Conservation (phyloP, 1,284 basidiomycete species). For the Amylostereum areolatum region DNA sequence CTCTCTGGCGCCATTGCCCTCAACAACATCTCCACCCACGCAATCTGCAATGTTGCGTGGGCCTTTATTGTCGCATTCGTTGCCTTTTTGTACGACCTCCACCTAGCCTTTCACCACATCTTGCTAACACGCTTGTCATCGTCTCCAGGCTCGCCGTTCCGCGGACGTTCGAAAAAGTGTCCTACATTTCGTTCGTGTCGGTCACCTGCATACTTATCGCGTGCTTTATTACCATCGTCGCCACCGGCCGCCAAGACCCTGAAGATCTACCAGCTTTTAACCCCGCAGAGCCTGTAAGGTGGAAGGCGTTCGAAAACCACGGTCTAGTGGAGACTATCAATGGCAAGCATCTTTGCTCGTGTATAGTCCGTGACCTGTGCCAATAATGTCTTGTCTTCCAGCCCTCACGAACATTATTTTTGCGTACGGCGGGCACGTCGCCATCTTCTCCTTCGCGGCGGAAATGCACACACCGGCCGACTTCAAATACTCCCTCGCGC, state of each 20-base stretch:
- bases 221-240: constrained; percentile 7
- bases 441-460: constrained; percentile 8
- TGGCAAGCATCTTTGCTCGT: neutral
- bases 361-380: neutral
- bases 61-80: neutral
- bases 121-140: neutral
- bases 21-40: neutral
- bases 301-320: constrained; percentile 8
- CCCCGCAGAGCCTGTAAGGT: constrained; percentile 1
- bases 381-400: neutral
- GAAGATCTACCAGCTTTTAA: constrained; percentile 3
- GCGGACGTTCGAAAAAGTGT: constrained; percentile 8
- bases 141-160: constrained; percentile 3
- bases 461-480: constrained; percentile 7
- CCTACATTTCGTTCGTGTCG: constrained; percentile 9
- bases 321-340: constrained; percentile 5
- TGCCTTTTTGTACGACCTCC: neutral
- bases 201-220: constrained; percentile 5
- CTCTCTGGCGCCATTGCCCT: constrained; percentile 1
- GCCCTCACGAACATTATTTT: constrained; percentile 8
- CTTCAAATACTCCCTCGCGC: constrained; percentile 8
- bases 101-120: neutral
- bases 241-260: neutral
- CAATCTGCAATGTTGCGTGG: constrained; percentile 1
- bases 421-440: constrained; percentile 8